Conservation (phyloP, 768 basidiomycete genomes). For the Tephrocybe sp. region DNA sequence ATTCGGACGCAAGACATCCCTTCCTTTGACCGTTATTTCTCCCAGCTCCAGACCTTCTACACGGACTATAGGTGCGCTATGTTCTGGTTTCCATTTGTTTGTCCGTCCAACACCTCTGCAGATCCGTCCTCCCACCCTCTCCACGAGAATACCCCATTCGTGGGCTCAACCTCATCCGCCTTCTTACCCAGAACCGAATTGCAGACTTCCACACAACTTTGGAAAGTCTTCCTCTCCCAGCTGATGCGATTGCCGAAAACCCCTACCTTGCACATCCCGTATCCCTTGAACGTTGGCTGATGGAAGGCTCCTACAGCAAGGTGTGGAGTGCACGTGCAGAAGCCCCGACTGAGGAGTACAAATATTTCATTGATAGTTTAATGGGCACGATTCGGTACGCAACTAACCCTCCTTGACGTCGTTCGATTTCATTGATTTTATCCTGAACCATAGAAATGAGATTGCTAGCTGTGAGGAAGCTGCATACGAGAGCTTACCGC, state of each 20-base stretch:
- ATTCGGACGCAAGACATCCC: constrained; percentile 86
- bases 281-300: constrained; percentile 93
- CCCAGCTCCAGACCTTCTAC: constrained; percentile 89
- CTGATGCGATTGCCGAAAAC: constrained; percentile 65
- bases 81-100: constrained; percentile 1
- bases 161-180: constrained; percentile 90
- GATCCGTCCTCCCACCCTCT: constrained; percentile 76
- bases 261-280: constrained; percentile 82
- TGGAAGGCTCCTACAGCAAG: constrained; percentile 98
- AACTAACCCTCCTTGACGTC: background rate
- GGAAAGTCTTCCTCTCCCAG: constrained; percentile 77
- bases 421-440: background rate
- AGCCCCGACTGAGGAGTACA: constrained; percentile 92
- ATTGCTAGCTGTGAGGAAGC: constrained; percentile 96
- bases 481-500: constrained; percentile 87
- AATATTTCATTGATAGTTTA: constrained; percentile 88
- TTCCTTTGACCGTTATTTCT: constrained; percentile 93
- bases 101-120: constrained; percentile 20
- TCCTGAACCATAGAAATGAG: constrained; percentile 68
- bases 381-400: constrained; percentile 90
- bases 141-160: constrained; percentile 85
- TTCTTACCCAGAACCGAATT: constrained; percentile 93
- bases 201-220: constrained; percentile 97
- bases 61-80: constrained; percentile 66
- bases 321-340: constrained; percentile 95